A percentile compares a stretch with the other conserved stretches of the same genome.
These are phyloP conservation scores for Puccinia hordei DNA, from an alignment of 1,284 basidiomycete genomes.

Conservation along the genomic window DNA sequence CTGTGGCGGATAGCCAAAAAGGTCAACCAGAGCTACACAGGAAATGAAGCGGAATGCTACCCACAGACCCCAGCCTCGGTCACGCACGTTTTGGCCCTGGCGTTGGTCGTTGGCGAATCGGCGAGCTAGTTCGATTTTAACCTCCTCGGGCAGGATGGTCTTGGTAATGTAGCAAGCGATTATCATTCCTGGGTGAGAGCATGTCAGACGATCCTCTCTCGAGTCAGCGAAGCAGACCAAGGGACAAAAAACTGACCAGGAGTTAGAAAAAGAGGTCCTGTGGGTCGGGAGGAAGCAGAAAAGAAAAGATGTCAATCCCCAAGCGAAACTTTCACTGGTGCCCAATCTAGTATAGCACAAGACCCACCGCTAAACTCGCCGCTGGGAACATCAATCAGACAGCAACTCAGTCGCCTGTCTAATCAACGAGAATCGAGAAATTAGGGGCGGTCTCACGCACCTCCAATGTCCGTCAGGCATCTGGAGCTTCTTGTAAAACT, in stretches of 20 bases:
- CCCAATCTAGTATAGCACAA: slow-evolving; percentile 57
- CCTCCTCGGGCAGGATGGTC: slow-evolving; percentile 20
- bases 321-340: not conserved
- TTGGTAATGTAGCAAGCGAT: slow-evolving; percentile 46
- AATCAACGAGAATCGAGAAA: not conserved
- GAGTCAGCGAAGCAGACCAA: not conserved
- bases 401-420: not conserved
- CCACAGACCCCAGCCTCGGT: slow-evolving; percentile 93
- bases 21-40: not conserved
- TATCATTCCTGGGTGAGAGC: slow-evolving; percentile 18
- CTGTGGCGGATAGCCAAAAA: slow-evolving; percentile 61
- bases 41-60: slow-evolving; percentile 58
- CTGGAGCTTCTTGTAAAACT: slow-evolving; percentile 87
- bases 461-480: slow-evolving; percentile 88
- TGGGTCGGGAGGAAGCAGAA: slow-evolving; percentile 7
- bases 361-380: slow-evolving; percentile 62
- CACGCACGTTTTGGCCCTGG: slow-evolving; percentile 64
- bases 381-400: slow-evolving; percentile 30
- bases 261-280: slow-evolving; percentile 51
- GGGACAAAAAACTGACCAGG: slow-evolving; percentile 12
- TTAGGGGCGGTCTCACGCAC: slow-evolving; percentile 52
- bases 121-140: slow-evolving; percentile 28
- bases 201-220: not conserved
- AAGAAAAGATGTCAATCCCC: slow-evolving; percentile 63
- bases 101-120: slow-evolving; percentile 69